These are phyloP conservation scores for Colletotrichum gloeosporioides DNA, from an alignment of 2,329 filamentous ascomycete species.

Conservation along the genomic window DNA sequence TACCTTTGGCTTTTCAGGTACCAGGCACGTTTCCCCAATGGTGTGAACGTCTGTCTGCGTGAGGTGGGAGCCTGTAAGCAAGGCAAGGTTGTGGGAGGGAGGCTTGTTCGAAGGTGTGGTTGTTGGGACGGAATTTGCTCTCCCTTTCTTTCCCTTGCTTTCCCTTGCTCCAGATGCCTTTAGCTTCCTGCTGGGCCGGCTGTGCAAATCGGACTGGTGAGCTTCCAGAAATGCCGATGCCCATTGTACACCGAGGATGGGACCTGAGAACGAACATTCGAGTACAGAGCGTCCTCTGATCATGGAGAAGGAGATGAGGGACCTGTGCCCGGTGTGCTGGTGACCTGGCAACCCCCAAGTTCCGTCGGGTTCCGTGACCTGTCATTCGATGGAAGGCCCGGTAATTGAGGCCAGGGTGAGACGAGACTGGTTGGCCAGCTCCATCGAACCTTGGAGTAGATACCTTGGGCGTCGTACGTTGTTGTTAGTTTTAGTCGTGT, in stretches of 20 bases:
- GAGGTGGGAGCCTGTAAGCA: background rate
- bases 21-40: background rate
- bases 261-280: background rate
- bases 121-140: background rate
- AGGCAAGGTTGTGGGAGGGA: background rate
- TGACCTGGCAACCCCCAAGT: background rate
- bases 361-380: background rate
- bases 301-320: background rate
- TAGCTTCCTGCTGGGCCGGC: background rate
- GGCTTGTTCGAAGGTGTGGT: background rate
- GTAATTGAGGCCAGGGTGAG: slow-evolving; percentile 5
- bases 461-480: background rate
- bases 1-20: background rate
- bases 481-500: background rate
- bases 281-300: background rate
- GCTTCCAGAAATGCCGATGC: background rate
- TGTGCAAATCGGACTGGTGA: background rate
- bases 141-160: background rate
- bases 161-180: background rate
- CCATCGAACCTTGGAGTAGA: background rate
- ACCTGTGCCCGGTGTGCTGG: background rate
- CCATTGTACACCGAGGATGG: background rate
- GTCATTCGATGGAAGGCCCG: slow-evolving; percentile 4
- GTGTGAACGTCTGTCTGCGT: background rate
- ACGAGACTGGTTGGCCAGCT: background rate